Evolutionary conservation across 345 rosid species (phyloP), one percentile per base, ranked within the genome.

Genomic region (Balakata baccata): DNA sequence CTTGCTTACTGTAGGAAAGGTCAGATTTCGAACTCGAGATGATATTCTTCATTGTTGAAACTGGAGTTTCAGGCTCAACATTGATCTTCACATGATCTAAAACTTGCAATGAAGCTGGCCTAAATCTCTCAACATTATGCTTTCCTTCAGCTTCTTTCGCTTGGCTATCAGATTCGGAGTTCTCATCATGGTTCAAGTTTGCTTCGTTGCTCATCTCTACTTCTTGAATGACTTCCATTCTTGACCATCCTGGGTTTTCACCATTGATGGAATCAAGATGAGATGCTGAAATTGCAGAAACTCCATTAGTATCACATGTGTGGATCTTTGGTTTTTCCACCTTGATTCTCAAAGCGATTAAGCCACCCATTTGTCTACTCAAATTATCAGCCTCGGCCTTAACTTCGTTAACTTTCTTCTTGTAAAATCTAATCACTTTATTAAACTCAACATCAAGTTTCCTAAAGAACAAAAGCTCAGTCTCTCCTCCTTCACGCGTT

Each of bases 401-500:
- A 9, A 81, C 86, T 77, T 79, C 81, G 60, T 84, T 78, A 34
- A 89, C 87, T 14, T 89, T 87, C 14, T 74, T 75, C 78, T 73
- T 83, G 41, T 90, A 90, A 45, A 90, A 90, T 8, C 49, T 79
- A 59, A 85, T 58, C 1, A 90, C 93, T 20, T 90, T 92, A 43
- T 90, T 90, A 70, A 92, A 87, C 77, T 92, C 90, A 5, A 61
- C 87, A n/a, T 92, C 97, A 4, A 92, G 89, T 64, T 83, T 74
- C 57, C 79, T 25, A 51, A 92, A 92, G 80, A 89, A 92, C 68
- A 74, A 62, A 46, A 85, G 75, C 81, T 88, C 92, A 69, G 61
- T 46, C 53, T 87, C 88, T 29, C 92, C 97, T 6, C 90, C 87
- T 73, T 84, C 84, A 50, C 86, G 95, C 0, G 84, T 12, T 2